Evolutionary conservation across 1,284 basidiomycete genomes (phyloP), one percentile per base, ranked within the genome.

Genomic region (Cryptococcus maquisensis): DNA sequence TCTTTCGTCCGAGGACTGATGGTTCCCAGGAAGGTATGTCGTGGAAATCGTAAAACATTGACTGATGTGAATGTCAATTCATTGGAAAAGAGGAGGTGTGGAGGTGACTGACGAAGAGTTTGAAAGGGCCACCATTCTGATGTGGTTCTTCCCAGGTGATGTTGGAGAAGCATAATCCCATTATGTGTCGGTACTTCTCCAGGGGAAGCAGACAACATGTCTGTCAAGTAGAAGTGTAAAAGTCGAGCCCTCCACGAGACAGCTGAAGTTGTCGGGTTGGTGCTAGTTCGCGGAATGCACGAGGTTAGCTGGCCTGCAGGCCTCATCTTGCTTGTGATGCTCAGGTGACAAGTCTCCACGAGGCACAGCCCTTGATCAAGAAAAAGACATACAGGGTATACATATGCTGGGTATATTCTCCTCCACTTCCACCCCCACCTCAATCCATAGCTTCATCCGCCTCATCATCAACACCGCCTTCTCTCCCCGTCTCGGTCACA

Each of bases 401-500:
- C 43, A 39, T 49, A 42, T 42, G 39, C 49, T 26, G 49, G 49
- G 49, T 42, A 50, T 46, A 32, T 44, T 21, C 9, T 2, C 24
- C 20, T 50, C 5, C 12, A 21, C 15, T 20, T 36, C 12, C 41
- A 28, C 49, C 21, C 7, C n/a, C 23, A 16, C 23, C 18, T 38
- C 54, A 61, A 52, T 58, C 54, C 55, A 52, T 52, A 52, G 47
- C 46, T 39, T 41, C 52, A 32, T 59, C 56, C 44, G 52, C 49
- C 47, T 58, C 58, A 21, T 63, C 59, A 45, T 60, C 59, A 8
- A 57, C 55, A 9, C 55, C 59, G 2, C 41, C 55, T 24, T 60
- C 58, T 39, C 37, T 54, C 16, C 46, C 58, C 42, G 63, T 71
- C 65, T 69, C 74, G 55, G 64, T 68, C 50, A 72, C 67, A 57